phyloP scores from a whole-genome alignment of 2,329 filamentous ascomycete genomes.

The Elsinoe perseae region DNA sequence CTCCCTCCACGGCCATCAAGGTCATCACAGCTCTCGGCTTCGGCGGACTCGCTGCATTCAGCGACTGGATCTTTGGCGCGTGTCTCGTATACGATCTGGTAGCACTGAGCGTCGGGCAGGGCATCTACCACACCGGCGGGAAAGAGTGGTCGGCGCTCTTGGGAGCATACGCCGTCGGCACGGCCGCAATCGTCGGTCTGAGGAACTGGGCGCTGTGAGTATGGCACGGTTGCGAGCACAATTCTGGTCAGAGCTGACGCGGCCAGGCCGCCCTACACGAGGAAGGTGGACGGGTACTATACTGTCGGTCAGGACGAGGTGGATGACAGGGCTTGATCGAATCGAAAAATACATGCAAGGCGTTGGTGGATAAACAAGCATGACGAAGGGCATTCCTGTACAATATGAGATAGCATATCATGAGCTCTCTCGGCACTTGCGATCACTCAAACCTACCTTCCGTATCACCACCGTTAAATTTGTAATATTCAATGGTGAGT shows the following conservation, averaged over 20 bases:
- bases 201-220: slow-evolving; percentile 49
- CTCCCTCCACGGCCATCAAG: slow-evolving; percentile 43
- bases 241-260: neutral
- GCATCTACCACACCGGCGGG: slow-evolving; percentile 41
- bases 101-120: slow-evolving; percentile 48
- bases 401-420: neutral
- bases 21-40: slow-evolving; percentile 49
- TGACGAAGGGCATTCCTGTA: neutral
- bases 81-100: slow-evolving; percentile 54
- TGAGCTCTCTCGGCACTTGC: too few species aligned
- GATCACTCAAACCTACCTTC: too few species aligned
- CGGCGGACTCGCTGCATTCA: slow-evolving; percentile 41
- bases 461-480: too few species aligned
- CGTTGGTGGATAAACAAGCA: neutral
- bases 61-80: slow-evolving; percentile 55
- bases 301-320: slow-evolving; percentile 10
- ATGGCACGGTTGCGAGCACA: neutral
- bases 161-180: slow-evolving; percentile 44
- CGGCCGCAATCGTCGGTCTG: slow-evolving; percentile 46
- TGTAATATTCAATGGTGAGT: too few species aligned
- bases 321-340: slow-evolving; percentile 8
- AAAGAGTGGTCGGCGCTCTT: slow-evolving; percentile 45
- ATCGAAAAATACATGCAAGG: neutral
- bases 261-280: slow-evolving; percentile 7
- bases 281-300: slow-evolving; percentile 8